These are phyloP conservation scores for Xanthoparmelia taractica DNA, from an alignment of 495 filamentous ascomycete genomes.

Conservation along the genomic window DNA sequence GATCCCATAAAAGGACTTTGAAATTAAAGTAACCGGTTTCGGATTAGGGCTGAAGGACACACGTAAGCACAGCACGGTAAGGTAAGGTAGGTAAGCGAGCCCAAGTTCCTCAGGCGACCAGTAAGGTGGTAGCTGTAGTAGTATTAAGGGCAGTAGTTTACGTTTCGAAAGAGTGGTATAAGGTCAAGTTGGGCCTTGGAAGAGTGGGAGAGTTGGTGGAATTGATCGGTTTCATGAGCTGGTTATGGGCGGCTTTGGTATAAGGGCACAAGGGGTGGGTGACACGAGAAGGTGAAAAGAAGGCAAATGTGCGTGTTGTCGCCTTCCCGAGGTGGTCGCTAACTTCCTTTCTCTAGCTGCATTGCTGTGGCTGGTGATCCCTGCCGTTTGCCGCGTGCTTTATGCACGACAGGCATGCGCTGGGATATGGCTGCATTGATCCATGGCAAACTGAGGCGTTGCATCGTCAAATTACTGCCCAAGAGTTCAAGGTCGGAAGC, in stretches of 20 bases:
- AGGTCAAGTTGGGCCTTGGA: neutral
- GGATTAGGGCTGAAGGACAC: neutral
- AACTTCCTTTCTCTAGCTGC: conserved; percentile 10
- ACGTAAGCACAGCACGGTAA: too few relatives aligned
- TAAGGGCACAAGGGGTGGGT: too few relatives aligned
- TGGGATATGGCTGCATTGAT: neutral
- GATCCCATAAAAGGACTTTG: neutral
- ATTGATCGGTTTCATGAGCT: neutral
- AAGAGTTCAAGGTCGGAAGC: neutral
- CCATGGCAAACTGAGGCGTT: neutral
- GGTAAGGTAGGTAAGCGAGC: too few relatives aligned
- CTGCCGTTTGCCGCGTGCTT: conserved; percentile 19
- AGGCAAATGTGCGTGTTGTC: conserved; percentile 2
- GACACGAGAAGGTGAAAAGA: neutral
- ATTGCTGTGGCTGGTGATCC: conserved; percentile 13
- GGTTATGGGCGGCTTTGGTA: neutral
- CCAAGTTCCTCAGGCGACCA: too few relatives aligned
- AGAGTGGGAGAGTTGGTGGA: neutral
- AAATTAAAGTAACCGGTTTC: neutral
- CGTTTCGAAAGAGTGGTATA: neutral
- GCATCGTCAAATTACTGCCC: neutral
- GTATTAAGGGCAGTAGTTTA: neutral
- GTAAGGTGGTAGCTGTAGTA: neutral
- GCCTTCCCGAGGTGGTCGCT: conserved; percentile 8
- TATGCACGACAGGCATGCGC: conserved; percentile 19